phyloP scores from a whole-genome alignment of 2,329 filamentous ascomycete species.

The Aspergillus fumigatiaffinis region DNA sequence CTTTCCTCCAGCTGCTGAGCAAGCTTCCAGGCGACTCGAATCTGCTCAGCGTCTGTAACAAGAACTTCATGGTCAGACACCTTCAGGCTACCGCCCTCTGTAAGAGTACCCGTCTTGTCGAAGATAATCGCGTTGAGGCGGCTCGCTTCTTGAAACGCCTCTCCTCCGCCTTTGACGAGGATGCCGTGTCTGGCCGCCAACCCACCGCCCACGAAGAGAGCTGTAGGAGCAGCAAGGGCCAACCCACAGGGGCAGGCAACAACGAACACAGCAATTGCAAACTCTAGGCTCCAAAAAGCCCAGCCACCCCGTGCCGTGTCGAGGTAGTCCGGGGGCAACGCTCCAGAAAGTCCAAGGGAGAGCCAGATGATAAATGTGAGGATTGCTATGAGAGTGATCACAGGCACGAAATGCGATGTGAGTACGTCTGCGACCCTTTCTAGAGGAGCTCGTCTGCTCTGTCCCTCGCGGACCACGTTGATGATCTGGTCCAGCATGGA shows the following conservation, averaged over 20 bases:
- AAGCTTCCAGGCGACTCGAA: constrained; percentile 43
- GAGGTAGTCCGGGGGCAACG: constrained; percentile 48
- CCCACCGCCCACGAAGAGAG: constrained; percentile 78
- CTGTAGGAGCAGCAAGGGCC: constrained; percentile 79
- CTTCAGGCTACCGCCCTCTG: constrained; percentile 57
- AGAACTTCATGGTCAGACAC: constrained; percentile 51
- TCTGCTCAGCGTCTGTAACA: constrained; percentile 27
- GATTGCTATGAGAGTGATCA: constrained; percentile 47
- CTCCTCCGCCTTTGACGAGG: constrained; percentile 76
- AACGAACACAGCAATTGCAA: constrained; percentile 80
- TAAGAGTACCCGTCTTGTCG: constrained; percentile 84
- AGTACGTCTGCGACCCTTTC: constrained; percentile 46
- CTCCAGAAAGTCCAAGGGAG: constrained; percentile 40
- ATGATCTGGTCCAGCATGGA: constrained; percentile 51
- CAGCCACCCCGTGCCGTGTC: constrained; percentile 46
- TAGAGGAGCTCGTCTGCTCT: constrained; percentile 47
- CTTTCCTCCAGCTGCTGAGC: constrained; percentile 53
- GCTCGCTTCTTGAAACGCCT: constrained; percentile 81
- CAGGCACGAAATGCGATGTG: constrained; percentile 48
- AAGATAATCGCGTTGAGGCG: constrained; percentile 75
- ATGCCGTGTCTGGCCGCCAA: constrained; percentile 76
- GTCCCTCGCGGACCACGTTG: constrained; percentile 46
- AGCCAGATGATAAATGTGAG: constrained; percentile 47
- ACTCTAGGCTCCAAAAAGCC: constrained; percentile 55
- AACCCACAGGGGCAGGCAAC: constrained; percentile 83